Percentiles rank a stretch among this genome's conserved stretches.
These are phyloP conservation scores for Acephala macrosclerotiorum DNA, from an alignment of 2,329 filamentous ascomycete species.

Conservation along the genomic window DNA sequence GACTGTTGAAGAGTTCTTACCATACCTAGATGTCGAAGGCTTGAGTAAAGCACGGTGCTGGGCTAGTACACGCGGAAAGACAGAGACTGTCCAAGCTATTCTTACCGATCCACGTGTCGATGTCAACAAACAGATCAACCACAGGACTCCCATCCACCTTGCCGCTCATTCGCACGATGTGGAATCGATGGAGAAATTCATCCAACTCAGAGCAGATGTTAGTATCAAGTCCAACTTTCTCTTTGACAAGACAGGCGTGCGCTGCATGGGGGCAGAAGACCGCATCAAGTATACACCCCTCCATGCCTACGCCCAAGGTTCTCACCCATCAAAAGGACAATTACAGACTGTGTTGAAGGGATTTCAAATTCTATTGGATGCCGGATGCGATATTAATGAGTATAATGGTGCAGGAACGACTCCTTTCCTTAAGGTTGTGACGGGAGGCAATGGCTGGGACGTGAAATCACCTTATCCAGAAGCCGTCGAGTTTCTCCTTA, in stretches of 20 bases:
- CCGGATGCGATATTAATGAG: slow-evolving; percentile 23
- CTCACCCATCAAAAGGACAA: background rate
- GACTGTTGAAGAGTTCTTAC: slow-evolving; percentile 12
- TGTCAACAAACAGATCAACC: background rate
- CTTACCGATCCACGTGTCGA: background rate
- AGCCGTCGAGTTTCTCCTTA: background rate
- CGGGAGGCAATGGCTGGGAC: background rate
- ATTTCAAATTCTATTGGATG: slow-evolving; percentile 12
- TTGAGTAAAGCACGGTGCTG: slow-evolving; percentile 21
- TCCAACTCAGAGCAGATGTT: slow-evolving; percentile 2
- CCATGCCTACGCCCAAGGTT: background rate
- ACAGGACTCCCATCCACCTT: slow-evolving; percentile 1
- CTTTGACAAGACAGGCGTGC: background rate
- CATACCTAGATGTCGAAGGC: slow-evolving; percentile 35
- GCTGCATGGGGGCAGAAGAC: background rate
- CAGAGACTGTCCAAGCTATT: background rate
- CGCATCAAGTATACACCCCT: background rate
- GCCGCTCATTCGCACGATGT: background rate
- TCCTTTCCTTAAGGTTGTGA: slow-evolving; percentile 1
- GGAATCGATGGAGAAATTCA: background rate
- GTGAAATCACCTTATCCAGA: background rate
- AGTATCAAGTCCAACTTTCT: background rate
- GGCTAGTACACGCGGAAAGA: background rate
- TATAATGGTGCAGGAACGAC: slow-evolving; percentile 2
- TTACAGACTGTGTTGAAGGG: background rate